Percentiles rank a stretch among this genome's conserved stretches.
These are phyloP conservation scores for Cucumis sativus DNA, from an alignment of 306 rosid genomes.

Conservation along the genomic window Cucumber_9930_V3 NC_026660.2:23373001-23373500, in stretches of 20 bases:
- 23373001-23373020: not conserved
- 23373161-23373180: not conserved
- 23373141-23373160: not conserved
- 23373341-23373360: not conserved
- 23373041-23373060: not conserved
- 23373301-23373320: not conserved
- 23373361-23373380: not conserved
- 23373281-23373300: not conserved
- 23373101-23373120: not conserved
- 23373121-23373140: not conserved
- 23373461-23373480: not conserved
- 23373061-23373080: not conserved
- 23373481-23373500: not conserved
- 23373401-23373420: not conserved
- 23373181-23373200: not conserved
- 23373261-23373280: not conserved
- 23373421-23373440: not conserved
- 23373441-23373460: not conserved
- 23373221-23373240: not conserved
- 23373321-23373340: not conserved
- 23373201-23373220: not conserved
- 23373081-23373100: not conserved
- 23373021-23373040: not conserved
- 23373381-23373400: not conserved
- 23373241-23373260: not conserved